Base-by-base conservation (phyloP, 2,329 filamentous ascomycete species). In the Pseudopithomyces maydicus region DNA sequence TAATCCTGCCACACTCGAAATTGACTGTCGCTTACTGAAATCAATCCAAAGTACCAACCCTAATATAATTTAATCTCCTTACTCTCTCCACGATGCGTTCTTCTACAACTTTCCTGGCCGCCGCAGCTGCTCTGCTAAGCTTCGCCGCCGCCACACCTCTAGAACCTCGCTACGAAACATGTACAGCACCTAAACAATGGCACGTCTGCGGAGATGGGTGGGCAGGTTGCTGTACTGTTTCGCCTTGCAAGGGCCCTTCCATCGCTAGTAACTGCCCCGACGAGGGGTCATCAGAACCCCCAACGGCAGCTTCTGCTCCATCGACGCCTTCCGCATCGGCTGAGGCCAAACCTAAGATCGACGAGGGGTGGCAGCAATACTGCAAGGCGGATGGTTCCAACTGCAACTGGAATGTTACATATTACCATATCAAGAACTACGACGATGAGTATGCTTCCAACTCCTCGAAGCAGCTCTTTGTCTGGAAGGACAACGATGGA, bases 171-270 rank as follows among this genome's bases (percentile, higher is more conserved):
- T 52, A 52, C 17, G 2, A 52, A 10, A 32, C 45, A 15, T 53
- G 32, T 19, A 19, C 17, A 14, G 41, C 50, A 53, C 50, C 42
- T 29, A 17, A 53, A 39, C 20, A 44, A 14, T 46, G 32, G 41
- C 50, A 53, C 32, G 17, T 39, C 17, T 53, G 42, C 14, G 39
- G 50, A 35, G 50, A 53, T 20, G 41, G 50, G n/a, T 53, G 41
- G 42, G 4, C 41, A 46, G 50, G 41, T 6, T 53, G 50, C 50
- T 53, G 50, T 42, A 36, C 50, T 17, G 42, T 46, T 14, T 45
- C 19, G 32, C 50, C 50, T 38, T 53, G 50, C 42, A 45, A 53
- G 17, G 50, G 49, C 23, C 50, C 50, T 39, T 29, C 50, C 38
- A 44, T 38, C 7, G 50, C 39, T 20, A 53, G 50, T 26, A 42